Evolutionary conservation across 768 basidiomycete species (phyloP).

Genomic region (Tylopilus subfusipes): DNA sequence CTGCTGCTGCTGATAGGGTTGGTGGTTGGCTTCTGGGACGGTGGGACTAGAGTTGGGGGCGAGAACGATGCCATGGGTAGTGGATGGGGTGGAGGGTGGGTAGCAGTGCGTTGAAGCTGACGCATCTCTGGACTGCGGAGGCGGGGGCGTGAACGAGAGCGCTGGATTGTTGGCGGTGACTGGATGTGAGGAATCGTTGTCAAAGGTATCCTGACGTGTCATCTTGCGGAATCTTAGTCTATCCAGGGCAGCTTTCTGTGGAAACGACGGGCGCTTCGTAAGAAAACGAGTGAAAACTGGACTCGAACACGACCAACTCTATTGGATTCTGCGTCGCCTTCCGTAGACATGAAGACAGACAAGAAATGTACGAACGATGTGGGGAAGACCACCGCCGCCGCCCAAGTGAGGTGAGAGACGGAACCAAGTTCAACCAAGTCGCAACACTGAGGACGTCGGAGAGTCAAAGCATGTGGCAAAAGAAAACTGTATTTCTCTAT

Average conservation of each 20-base stretch:
- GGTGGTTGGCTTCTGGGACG: conserved; percentile 37
- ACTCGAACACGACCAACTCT: conserved; percentile 46
- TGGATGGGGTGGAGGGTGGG: conserved; percentile 44
- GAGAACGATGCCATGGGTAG: conserved; percentile 52
- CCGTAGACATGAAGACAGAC: conserved; percentile 44
- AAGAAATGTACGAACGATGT: conserved; percentile 18
- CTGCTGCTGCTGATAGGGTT: conserved; percentile 35
- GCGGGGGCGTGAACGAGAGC: conserved; percentile 35
- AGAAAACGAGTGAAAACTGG: conserved; percentile 30
- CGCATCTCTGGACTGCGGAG: conserved; percentile 72
- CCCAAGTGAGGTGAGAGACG: conserved; percentile 21
- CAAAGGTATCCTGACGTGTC: conserved; percentile 29
- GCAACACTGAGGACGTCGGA: conserved; percentile 43
- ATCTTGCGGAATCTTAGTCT: conserved; percentile 48
- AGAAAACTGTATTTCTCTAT: conserved; percentile 38
- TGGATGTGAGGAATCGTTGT: conserved; percentile 39
- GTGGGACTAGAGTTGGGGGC: conserved; percentile 77
- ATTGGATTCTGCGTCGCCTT: conserved; percentile 41
- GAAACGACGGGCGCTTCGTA: conserved; percentile 30
- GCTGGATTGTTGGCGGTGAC: conserved; percentile 66
- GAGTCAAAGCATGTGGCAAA: conserved; percentile 51
- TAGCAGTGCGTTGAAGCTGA: conserved; percentile 62
- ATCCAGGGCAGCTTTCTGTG: conserved; percentile 43
- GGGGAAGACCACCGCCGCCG: conserved; percentile 11
- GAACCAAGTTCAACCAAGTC: conserved; percentile 29